These are phyloP conservation scores for Coemansia sp. DNA, from an alignment of 192 early-diverging fungal genomes.

Conservation along the genomic window DNA sequence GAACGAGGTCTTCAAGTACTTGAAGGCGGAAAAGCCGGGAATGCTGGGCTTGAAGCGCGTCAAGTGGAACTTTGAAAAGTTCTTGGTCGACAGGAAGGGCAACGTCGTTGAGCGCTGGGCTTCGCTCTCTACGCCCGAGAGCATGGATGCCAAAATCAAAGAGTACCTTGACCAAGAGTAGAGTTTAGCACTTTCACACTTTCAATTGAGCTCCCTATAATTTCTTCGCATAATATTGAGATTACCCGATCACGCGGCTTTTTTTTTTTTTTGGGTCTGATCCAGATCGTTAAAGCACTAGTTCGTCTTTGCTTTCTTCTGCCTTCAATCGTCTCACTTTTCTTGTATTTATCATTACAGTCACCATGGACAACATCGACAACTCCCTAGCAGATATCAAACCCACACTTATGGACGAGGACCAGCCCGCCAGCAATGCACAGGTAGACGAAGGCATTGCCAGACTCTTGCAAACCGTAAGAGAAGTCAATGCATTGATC, in stretches of 20 bases:
- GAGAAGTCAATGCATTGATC: constrained; percentile 16
- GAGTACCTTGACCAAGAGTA: constrained; percentile 52
- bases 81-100: constrained; percentile 70
- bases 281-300: background rate
- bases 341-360: background rate
- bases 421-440: background rate
- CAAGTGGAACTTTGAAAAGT: constrained; percentile 92
- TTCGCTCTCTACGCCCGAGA: constrained; percentile 64
- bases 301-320: background rate
- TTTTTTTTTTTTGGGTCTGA: constrained; percentile 1
- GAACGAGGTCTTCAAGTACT: constrained; percentile 63
- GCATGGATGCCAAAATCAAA: constrained; percentile 63
- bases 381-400: background rate
- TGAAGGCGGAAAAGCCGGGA: constrained; percentile 62
- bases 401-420: background rate
- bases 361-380: constrained; percentile 7
- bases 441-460: constrained; percentile 5
- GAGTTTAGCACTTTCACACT: background rate
- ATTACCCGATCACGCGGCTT: background rate
- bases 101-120: constrained; percentile 67
- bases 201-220: background rate
- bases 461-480: constrained; percentile 23
- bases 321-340: background rate
- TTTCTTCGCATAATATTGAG: background rate
- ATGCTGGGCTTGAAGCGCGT: constrained; percentile 60